A percentile compares a stretch with the other conserved stretches of the same genome.
phyloP scores from a whole-genome alignment of 1,139 yeast genomes.

The Magnusiomyces paraingens region DNA sequence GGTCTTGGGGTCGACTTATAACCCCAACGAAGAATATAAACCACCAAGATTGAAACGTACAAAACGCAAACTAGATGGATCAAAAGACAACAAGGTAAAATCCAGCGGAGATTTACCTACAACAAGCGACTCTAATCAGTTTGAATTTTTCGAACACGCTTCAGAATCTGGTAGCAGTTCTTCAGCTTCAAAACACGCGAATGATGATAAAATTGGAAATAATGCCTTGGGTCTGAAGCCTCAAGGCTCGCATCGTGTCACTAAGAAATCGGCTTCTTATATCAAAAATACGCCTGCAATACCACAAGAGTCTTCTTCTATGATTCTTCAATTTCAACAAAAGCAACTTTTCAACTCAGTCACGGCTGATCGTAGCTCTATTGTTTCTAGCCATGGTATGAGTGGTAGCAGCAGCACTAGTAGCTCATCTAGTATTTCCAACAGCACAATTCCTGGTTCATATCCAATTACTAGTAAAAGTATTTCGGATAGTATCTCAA shows the following conservation, averaged over 20 bases:
- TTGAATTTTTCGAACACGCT: too few species aligned
- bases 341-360: background rate
- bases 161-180: background rate
- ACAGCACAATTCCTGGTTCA: too few species aligned
- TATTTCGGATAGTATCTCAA: too few species aligned
- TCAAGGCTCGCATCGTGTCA: background rate
- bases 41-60: constrained; percentile 12
- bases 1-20: constrained; percentile 3
- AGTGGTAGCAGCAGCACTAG: too few species aligned
- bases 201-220: background rate
- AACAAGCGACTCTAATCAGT: background rate
- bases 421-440: too few species aligned
- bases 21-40: constrained; percentile 5
- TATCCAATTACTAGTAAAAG: too few species aligned
- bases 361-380: too few species aligned
- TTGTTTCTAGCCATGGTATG: too few species aligned
- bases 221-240: background rate
- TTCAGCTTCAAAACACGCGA: background rate
- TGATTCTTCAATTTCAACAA: constrained; percentile 1
- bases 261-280: background rate
- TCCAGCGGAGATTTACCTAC: background rate
- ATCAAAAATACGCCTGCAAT: constrained; percentile 1
- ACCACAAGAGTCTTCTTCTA: background rate
- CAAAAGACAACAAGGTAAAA: background rate
- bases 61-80: background rate